Evolutionary conservation across 2,329 filamentous ascomycete genomes (phyloP).

Genomic region (Pezicula radicicola): DNA sequence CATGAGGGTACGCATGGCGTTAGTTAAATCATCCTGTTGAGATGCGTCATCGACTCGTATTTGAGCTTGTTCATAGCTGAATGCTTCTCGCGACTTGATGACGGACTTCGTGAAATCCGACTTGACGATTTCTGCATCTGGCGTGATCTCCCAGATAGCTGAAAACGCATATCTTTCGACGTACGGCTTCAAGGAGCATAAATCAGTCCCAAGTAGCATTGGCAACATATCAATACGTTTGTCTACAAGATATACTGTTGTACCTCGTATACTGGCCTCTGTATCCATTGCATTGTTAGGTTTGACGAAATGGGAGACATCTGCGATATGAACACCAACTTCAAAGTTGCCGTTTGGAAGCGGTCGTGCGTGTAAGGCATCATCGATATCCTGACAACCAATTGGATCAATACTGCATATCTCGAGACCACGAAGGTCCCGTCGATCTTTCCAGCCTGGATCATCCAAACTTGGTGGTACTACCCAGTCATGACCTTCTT

Average conservation of each 20-base stretch:
- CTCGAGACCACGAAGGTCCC: slow-evolving; percentile 79
- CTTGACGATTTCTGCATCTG: slow-evolving; percentile 79
- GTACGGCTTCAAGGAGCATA: slow-evolving; percentile 95
- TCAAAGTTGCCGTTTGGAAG: slow-evolving; percentile 92
- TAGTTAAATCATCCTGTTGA: slow-evolving; percentile 84
- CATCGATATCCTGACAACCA: slow-evolving; percentile 97
- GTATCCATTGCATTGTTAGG: slow-evolving; percentile 96
- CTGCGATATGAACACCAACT: slow-evolving; percentile 96
- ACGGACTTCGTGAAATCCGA: slow-evolving; percentile 96
- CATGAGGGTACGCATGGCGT: slow-evolving; percentile 83
- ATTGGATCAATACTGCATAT: slow-evolving; percentile 97
- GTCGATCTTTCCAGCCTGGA: slow-evolving; percentile 80
- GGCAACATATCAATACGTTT: slow-evolving; percentile 99
- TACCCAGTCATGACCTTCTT: slow-evolving; percentile 90
- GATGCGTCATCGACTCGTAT: slow-evolving; percentile 86
- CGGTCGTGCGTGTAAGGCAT: slow-evolving; percentile 83
- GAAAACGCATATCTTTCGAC: slow-evolving; percentile 93
- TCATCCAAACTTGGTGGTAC: slow-evolving; percentile 79
- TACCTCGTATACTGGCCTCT: slow-evolving; percentile 90
- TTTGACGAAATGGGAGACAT: slow-evolving; percentile 99
- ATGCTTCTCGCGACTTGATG: slow-evolving; percentile 93
- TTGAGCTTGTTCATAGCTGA: slow-evolving; percentile 96
- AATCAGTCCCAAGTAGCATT: slow-evolving; percentile 89
- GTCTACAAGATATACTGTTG: slow-evolving; percentile 95
- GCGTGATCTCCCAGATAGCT: slow-evolving; percentile 82